Evolutionary conservation across 1,284 basidiomycete species (phyloP).

Genomic region (Boletus hoseneyae): DNA sequence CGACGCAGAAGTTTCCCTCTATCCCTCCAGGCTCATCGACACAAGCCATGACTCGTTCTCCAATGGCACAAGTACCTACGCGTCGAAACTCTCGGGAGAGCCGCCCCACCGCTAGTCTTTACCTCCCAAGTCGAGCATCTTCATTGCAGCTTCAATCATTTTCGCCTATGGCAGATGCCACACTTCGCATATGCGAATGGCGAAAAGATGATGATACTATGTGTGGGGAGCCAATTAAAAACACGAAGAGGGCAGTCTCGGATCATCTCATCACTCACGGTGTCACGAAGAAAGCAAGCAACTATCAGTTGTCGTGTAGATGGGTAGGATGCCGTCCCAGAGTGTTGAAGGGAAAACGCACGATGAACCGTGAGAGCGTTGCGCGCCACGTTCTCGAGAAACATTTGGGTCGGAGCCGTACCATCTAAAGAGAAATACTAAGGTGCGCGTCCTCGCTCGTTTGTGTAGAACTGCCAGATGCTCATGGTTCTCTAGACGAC

Average conservation of each 20-base stretch:
- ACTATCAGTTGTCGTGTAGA: neutral
- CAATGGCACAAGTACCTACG: neutral
- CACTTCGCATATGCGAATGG: slow-evolving; percentile 11
- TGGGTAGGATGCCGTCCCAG: slow-evolving; percentile 19
- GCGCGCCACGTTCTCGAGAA: slow-evolving; percentile 21
- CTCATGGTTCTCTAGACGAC: neutral
- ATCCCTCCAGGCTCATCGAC: neutral
- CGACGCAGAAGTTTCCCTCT: too few relatives aligned
- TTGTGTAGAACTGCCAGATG: neutral
- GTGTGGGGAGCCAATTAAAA: slow-evolving; percentile 12
- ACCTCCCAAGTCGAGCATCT: neutral
- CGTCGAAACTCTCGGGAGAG: neutral
- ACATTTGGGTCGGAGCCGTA: slow-evolving; percentile 21
- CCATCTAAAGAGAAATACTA: neutral
- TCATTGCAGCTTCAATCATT: slow-evolving; percentile 3
- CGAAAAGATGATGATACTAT: neutral
- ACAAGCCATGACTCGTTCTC: neutral
- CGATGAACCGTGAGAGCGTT: slow-evolving; percentile 23
- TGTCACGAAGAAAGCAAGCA: neutral
- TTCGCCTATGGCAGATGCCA: neutral
- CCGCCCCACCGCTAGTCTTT: neutral
- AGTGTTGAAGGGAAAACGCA: neutral
- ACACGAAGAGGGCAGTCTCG: neutral
- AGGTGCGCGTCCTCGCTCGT: neutral
- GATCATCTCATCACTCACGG: slow-evolving; percentile 17